These are phyloP conservation scores for Amanita fuliginea DNA, from an alignment of 768 basidiomycete genomes.

Conservation along the genomic window DNA sequence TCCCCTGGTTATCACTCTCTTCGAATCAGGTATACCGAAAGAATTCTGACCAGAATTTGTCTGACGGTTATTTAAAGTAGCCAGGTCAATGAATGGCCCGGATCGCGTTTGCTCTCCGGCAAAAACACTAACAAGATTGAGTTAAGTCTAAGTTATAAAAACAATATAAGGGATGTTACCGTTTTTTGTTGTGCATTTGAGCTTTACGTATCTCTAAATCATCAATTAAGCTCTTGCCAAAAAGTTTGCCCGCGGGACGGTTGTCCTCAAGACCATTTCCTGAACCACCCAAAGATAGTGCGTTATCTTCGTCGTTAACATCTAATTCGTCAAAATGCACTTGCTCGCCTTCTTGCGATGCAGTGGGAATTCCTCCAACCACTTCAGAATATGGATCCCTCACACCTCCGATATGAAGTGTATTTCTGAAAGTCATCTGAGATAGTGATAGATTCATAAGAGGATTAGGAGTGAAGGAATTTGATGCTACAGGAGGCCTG, in stretches of 20 bases:
- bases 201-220: slow-evolving; percentile 77
- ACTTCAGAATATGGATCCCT: slow-evolving; percentile 54
- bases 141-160: neutral
- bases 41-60: slow-evolving; percentile 32
- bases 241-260: slow-evolving; percentile 74
- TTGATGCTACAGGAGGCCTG: slow-evolving; percentile 36
- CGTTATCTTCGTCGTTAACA: slow-evolving; percentile 24
- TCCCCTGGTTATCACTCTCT: slow-evolving; percentile 28
- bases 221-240: slow-evolving; percentile 84
- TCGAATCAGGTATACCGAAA: slow-evolving; percentile 26
- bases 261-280: slow-evolving; percentile 21
- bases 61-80: slow-evolving; percentile 41
- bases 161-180: slow-evolving; percentile 34
- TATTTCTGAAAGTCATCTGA: slow-evolving; percentile 80
- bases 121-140: slow-evolving; percentile 54
- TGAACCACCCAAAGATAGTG: neutral
- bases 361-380: slow-evolving; percentile 53
- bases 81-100: slow-evolving; percentile 62
- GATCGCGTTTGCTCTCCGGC: slow-evolving; percentile 48
- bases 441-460: slow-evolving; percentile 60
- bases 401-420: slow-evolving; percentile 59
- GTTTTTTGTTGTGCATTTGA: slow-evolving; percentile 70
- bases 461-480: slow-evolving; percentile 74
- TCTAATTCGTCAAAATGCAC: slow-evolving; percentile 33
- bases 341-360: slow-evolving; percentile 72